phyloP scores from a whole-genome alignment of 139 green algal species.

The Chlamydomonas applanata region DNA sequence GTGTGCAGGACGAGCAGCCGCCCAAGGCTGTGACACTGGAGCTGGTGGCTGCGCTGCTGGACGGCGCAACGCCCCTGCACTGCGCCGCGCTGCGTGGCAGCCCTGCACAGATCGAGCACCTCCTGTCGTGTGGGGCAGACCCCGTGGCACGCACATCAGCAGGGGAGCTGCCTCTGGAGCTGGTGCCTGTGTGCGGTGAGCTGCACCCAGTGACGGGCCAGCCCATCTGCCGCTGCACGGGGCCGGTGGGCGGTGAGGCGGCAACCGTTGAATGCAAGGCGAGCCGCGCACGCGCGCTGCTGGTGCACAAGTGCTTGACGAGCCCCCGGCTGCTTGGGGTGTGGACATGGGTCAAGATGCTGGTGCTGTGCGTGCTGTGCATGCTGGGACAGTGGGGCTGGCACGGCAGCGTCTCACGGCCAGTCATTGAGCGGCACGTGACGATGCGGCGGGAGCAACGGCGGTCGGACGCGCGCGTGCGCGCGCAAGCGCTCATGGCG shows the following conservation, averaged over 20 bases:
- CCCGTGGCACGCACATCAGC: slow-evolving; percentile 53
- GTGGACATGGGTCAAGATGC: slow-evolving; percentile 38
- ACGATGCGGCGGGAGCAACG: slow-evolving; percentile 27
- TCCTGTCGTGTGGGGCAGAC: slow-evolving; percentile 69
- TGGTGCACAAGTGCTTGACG: slow-evolving; percentile 52
- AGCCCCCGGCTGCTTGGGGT: slow-evolving; percentile 34
- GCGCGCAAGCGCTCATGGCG: slow-evolving; percentile 29
- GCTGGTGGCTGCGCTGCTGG: slow-evolving; percentile 58
- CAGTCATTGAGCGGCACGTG: slow-evolving; percentile 38
- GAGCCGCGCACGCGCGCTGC: slow-evolving; percentile 57
- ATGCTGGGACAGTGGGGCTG: slow-evolving; percentile 57
- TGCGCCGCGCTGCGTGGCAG: slow-evolving; percentile 73
- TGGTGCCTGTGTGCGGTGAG: slow-evolving; percentile 62
- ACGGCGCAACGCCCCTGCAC: slow-evolving; percentile 73
- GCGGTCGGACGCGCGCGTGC: slow-evolving; percentile 20
- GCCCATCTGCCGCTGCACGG: background rate
- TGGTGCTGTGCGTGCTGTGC: slow-evolving; percentile 61
- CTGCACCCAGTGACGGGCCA: background rate
- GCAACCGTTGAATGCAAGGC: slow-evolving; percentile 67
- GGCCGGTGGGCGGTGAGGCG: background rate
- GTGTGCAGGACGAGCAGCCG: slow-evolving; percentile 24
- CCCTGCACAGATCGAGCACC: slow-evolving; percentile 65
- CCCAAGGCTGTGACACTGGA: slow-evolving; percentile 25
- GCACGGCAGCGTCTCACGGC: slow-evolving; percentile 44
- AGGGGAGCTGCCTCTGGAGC: slow-evolving; percentile 67